These are phyloP conservation scores for Cryptococcus wingfieldii DNA, from an alignment of 1,284 basidiomycete species.

Conservation along the genomic window DNA sequence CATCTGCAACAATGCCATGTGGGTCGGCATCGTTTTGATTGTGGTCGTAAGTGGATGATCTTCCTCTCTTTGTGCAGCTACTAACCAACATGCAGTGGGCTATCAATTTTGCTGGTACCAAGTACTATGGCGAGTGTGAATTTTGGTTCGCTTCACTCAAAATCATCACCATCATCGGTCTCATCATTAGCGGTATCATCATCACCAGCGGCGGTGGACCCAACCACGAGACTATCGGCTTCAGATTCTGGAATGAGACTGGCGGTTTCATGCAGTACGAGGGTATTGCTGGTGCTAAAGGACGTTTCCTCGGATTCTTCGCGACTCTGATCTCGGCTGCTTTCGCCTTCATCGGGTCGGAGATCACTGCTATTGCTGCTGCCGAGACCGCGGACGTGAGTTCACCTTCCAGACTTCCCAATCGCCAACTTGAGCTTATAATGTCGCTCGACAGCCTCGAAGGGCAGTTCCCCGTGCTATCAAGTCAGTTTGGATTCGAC, in stretches of 20 bases:
- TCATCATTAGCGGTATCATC: slow-evolving; percentile 2
- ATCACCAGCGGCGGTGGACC: slow-evolving; percentile 1
- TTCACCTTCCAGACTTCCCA: too few relatives aligned
- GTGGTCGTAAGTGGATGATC: neutral
- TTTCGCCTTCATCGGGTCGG: slow-evolving; percentile 31
- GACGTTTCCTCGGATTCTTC: slow-evolving; percentile 14
- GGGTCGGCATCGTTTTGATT: slow-evolving; percentile 4
- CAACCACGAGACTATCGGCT: slow-evolving; percentile 1
- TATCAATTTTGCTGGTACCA: slow-evolving; percentile 12
- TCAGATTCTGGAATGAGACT: slow-evolving; percentile 5
- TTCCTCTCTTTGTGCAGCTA: neutral
- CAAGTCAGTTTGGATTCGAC: slow-evolving; percentile 1
- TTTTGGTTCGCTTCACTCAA: slow-evolving; percentile 66
- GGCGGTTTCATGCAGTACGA: neutral
- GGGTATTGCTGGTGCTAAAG: neutral
- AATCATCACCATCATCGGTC: slow-evolving; percentile 11
- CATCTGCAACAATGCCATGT: slow-evolving; percentile 17
- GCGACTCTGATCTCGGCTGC: slow-evolving; percentile 28
- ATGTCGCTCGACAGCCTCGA: neutral
- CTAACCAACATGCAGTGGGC: slow-evolving; percentile 4
- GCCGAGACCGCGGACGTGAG: slow-evolving; percentile 23
- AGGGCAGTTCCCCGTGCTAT: neutral
- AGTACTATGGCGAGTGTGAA: slow-evolving; percentile 59
- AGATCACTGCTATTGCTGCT: slow-evolving; percentile 32
- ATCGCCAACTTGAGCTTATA: neutral